phyloP scores from a whole-genome alignment of 1,284 basidiomycete species.

The Cystobasidium slooffiae region DNA sequence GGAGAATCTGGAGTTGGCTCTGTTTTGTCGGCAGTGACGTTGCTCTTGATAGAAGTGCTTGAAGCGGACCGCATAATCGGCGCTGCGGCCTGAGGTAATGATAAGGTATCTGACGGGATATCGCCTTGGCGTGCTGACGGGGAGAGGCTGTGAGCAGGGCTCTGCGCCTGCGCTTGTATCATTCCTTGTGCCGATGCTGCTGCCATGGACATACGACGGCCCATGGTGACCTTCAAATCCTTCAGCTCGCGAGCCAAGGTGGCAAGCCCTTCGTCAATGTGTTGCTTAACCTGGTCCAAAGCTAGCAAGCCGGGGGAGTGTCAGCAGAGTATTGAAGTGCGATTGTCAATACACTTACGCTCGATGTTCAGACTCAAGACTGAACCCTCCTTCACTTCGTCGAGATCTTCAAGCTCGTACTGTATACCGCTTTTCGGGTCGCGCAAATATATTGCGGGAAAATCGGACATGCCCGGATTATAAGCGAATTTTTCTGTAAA shows the following conservation, averaged over 20 bases:
- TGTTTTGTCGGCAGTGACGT: slow-evolving; percentile 56
- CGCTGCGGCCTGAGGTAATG: slow-evolving; percentile 44
- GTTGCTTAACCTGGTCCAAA: slow-evolving; percentile 97
- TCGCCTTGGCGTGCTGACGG: slow-evolving; percentile 41
- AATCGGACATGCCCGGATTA: slow-evolving; percentile 85
- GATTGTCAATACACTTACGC: slow-evolving; percentile 67
- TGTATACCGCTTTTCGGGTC: slow-evolving; percentile 88
- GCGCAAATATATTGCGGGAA: slow-evolving; percentile 92
- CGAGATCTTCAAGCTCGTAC: slow-evolving; percentile 93
- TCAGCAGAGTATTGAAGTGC: not conserved
- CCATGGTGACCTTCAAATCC: slow-evolving; percentile 75
- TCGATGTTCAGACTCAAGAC: slow-evolving; percentile 92
- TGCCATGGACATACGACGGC: slow-evolving; percentile 60
- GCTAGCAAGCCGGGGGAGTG: slow-evolving; percentile 62
- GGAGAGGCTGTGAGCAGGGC: slow-evolving; percentile 17
- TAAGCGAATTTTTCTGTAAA: slow-evolving; percentile 97
- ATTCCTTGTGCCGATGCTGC: slow-evolving; percentile 53
- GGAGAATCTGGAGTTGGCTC: slow-evolving; percentile 57
- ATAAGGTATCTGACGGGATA: slow-evolving; percentile 48
- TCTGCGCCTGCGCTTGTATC: slow-evolving; percentile 38
- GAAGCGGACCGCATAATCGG: slow-evolving; percentile 29
- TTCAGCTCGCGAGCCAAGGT: slow-evolving; percentile 87
- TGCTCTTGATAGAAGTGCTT: not conserved
- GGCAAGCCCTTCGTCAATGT: slow-evolving; percentile 88
- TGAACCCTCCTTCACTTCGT: slow-evolving; percentile 87